Evolutionary conservation across 179 eudicot species (phyloP), one percentile per base, ranked within the genome.

Genomic region (Silene coronaria): DNA sequence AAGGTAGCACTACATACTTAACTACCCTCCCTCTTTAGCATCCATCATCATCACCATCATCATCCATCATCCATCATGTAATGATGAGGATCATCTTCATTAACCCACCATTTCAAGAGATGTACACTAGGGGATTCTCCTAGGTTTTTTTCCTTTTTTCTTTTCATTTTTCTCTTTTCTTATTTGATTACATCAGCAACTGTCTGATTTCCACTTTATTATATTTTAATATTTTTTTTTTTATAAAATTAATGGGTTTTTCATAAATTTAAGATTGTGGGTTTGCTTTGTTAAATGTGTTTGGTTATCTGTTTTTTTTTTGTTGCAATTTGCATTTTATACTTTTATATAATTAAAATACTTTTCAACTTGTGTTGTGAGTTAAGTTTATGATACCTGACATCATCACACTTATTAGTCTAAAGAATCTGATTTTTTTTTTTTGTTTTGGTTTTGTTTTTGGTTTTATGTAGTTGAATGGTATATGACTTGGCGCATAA

Each of bases 91-190:
- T 27, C 34, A 23, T 19, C 71, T 48, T 57, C 61, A 61, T 42
- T 65, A 65, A 65, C 51, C 66, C 32, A 11, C 10, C 27, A 23
- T 61, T 23, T 61, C 17, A 60, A 9, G 75, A 74, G 78, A 73
- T 79, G 83, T 74, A 81, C 80, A 65, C 80, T 75, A 7, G 72
- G 30, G 42, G 76, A 38, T 32, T 55, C 65, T 72, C 82, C 74
- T 80, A 84, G 74, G 73, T 66, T 73, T 68, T 71, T 53, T 48
- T 36, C 46, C 30, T 14, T 21, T 9, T 4, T 45, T 53, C 5
- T 22, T 46, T 45, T 42, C 10, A 1, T 11, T 45, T 58, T 51
- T 72, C 46, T 32, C 36, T 27, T 12, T 19, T 17, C 4, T 68
- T 55, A n/a, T 45, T 48, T 45, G 5, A 2, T 21, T 45, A 42